Conservation (phyloP, 2,329 filamentous ascomycete genomes). For the Botrytis galanthina region DNA sequence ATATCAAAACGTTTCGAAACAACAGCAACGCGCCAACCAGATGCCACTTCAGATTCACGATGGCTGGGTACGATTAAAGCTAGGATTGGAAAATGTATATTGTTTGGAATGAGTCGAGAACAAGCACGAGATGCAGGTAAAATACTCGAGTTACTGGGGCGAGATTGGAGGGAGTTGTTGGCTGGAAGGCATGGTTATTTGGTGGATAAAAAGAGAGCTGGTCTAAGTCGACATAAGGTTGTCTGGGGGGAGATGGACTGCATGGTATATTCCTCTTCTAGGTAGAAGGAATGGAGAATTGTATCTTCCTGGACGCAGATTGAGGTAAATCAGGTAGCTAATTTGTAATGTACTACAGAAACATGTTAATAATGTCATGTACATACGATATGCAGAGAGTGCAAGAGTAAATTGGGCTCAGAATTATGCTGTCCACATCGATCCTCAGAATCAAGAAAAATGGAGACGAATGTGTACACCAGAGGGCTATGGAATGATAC, state of each 20-base stretch:
- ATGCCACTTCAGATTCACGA: constrained; percentile 39
- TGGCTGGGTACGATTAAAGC: constrained; percentile 69
- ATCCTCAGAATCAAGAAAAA: constrained; percentile 56
- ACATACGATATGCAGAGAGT: constrained; percentile 80
- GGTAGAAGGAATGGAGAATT: background rate
- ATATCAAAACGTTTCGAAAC: background rate
- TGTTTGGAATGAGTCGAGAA: constrained; percentile 62
- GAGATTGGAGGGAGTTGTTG: constrained; percentile 69
- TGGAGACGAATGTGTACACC: constrained; percentile 72
- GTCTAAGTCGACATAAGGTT: constrained; percentile 65
- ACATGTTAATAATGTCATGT: constrained; percentile 85
- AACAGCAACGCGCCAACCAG: background rate
- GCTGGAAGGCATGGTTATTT: constrained; percentile 76
- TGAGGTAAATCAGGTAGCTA: background rate
- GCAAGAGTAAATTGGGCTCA: constrained; percentile 75
- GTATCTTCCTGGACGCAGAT: background rate
- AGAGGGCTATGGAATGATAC: constrained; percentile 67
- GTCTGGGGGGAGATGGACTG: constrained; percentile 82
- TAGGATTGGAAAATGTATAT: constrained; percentile 71
- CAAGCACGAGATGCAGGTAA: constrained; percentile 58
- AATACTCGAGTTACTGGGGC: constrained; percentile 58
- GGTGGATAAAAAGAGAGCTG: constrained; percentile 58
- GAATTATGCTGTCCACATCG: constrained; percentile 63
- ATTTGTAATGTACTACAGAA: constrained; percentile 44
- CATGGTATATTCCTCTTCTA: constrained; percentile 48